Evolutionary conservation across 139 green algal species (phyloP), one percentile per base, ranked within the genome.

Genomic region (Haematococcus sp.): DNA sequence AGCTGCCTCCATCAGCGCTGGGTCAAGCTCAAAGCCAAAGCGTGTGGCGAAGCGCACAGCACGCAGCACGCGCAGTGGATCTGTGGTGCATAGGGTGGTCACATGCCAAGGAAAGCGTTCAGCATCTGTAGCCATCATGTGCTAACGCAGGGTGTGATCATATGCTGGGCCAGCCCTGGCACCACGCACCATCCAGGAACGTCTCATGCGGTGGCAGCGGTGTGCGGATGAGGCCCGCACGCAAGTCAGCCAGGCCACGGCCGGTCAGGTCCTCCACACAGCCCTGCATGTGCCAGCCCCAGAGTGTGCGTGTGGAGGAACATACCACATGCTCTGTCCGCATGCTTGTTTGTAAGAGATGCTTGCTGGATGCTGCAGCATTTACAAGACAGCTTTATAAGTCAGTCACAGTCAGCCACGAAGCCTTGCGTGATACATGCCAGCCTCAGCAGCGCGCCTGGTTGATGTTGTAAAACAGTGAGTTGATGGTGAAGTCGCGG

Each of bases 391-490:
- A n/a, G n/a, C n/a, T n/a, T n/a, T n/a, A n/a, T n/a, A n/a, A n/a
- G n/a, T n/a, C n/a, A n/a, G n/a, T n/a, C n/a, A n/a, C n/a, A n/a
- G n/a, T n/a, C n/a, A n/a, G n/a, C n/a, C n/a, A n/a, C n/a, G n/a
- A n/a, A n/a, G n/a, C n/a, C n/a, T n/a, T n/a, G n/a, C n/a, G n/a
- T n/a, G n/a, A 7, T 49, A 11, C 7, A 7, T 49, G 40, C 7
- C 40, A 49, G 40, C 7, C 40, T 19, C 40, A 19, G 40, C 40
- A 49, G 35, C 58, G 11, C 43, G 65, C 76, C 7, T 79, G 79
- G 71, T 94, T 96, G 68, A 98, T 90, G 88, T 99, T 99, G 85
- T 99, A 98, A 74, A 99, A 98, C 30, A 98, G 74, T 73, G 81
- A 84, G 84, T 98, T 98, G 75, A 98, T 93, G 2, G 95, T 98